Conservation (phyloP, 2,329 filamentous ascomycete genomes). For the Microdochium nivale region DNA sequence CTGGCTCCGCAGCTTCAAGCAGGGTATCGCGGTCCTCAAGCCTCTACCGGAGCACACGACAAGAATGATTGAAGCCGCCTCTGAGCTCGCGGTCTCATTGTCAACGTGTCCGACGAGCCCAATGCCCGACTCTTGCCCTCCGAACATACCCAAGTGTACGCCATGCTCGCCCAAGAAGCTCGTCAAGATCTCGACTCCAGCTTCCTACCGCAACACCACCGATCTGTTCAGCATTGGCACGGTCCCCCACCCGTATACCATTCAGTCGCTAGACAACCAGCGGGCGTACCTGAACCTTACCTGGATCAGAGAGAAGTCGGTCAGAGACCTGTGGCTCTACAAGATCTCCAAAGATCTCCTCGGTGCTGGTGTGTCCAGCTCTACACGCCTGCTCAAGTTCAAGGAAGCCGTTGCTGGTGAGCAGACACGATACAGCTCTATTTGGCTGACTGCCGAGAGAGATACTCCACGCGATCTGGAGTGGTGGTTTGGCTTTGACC, state of each 20-base stretch:
- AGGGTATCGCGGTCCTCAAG: slow-evolving; percentile 74
- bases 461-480: slow-evolving; percentile 58
- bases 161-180: slow-evolving; percentile 60
- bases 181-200: slow-evolving; percentile 58
- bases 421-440: slow-evolving; percentile 50
- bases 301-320: slow-evolving; percentile 59
- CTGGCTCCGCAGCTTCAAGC: slow-evolving; percentile 72
- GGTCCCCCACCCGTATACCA: slow-evolving; percentile 86
- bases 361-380: slow-evolving; percentile 52
- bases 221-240: slow-evolving; percentile 73
- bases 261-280: slow-evolving; percentile 58
- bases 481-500: slow-evolving; percentile 77
- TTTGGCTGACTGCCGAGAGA: slow-evolving; percentile 74
- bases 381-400: slow-evolving; percentile 60
- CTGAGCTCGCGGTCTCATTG: slow-evolving; percentile 67
- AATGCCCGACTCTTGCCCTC: slow-evolving; percentile 71
- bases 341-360: slow-evolving; percentile 63
- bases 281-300: slow-evolving; percentile 51
- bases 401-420: slow-evolving; percentile 75
- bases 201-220: slow-evolving; percentile 63
- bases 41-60: slow-evolving; percentile 70
- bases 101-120: slow-evolving; percentile 67
- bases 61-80: slow-evolving; percentile 59
- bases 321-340: slow-evolving; percentile 71
- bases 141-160: slow-evolving; percentile 66